Evolutionary conservation across 192 early-diverging fungal species (phyloP), one percentile per base, ranked within the genome.

Genomic region (Powellomyces hirtus): DNA sequence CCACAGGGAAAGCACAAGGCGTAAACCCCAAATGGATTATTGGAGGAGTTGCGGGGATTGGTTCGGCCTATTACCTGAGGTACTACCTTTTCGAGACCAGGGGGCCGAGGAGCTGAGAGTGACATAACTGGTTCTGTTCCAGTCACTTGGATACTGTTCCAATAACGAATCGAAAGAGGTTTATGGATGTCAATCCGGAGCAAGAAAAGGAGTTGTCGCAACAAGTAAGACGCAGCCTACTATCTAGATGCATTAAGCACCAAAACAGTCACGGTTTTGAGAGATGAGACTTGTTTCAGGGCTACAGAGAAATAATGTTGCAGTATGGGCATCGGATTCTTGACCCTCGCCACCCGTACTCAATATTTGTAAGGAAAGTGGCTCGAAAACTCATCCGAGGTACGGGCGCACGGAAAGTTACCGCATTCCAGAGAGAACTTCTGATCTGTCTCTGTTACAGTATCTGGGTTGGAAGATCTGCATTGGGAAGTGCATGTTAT

Each of bases 401-500:
- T 29, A 84, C 0, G 24, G 58, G 1, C 8, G n/a, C 64, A 6
- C 18, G 0, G 53, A 20, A 16, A 13, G 26, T 0, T 7, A 46
- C 49, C 11, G 0, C 14, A 1, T 29, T 22, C n/a, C 40, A 76
- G 18, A 22, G 18, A 10, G n/a, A 4, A 11, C 7, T 31, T 0
- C 65, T 0, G 10, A 10, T 11, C 7, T 37, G 18, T 36, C 31
- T 27, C 27, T 18, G 5, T 38, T 37, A 20, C 59, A 70, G 80
- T 73, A 2, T 45, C 62, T 30, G 89, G 88, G 4, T 83, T 96
- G 81, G 61, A 82, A 11, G 83, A 84, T 59, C 59, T 92, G 14
- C 75, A 92, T 5, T 98, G 97, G 97, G 91, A 96, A 51, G 81
- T 97, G n/a, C 79, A 94, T 81, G 92, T 98, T 0, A 89, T 98